phyloP scores from a whole-genome alignment of 148 eudicot species.

The Camellia lanceoleosa region DNA sequence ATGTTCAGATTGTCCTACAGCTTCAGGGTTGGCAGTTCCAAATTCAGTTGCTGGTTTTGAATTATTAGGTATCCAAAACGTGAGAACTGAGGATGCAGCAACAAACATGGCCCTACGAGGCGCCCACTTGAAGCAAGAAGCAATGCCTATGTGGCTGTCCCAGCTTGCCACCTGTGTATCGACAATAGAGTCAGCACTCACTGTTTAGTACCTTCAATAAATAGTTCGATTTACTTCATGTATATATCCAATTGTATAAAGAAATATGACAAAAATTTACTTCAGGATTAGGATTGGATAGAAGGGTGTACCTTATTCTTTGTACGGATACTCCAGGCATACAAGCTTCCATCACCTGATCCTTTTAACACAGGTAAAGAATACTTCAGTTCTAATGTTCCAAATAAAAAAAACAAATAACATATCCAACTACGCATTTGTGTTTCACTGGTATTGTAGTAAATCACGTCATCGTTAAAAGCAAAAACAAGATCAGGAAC shows the following conservation, averaged over 20 bases:
- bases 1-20: constrained; percentile 2
- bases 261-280: neutral
- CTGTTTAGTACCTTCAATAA: neutral
- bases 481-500: neutral
- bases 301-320: constrained; percentile 52
- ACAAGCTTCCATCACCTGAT: constrained; percentile 87
- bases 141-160: constrained; percentile 81
- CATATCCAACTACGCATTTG: neutral
- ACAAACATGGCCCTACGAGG: constrained; percentile 90
- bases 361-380: constrained; percentile 37
- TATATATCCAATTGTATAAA: neutral
- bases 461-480: neutral
- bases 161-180: constrained; percentile 60
- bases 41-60: constrained; percentile 29
- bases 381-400: constrained; percentile 3
- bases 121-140: constrained; percentile 92
- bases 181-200: neutral
- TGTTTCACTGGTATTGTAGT: too few species aligned
- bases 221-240: neutral
- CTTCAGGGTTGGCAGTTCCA: constrained; percentile 20
- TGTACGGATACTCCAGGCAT: constrained; percentile 69
- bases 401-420: neutral
- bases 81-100: constrained; percentile 88
- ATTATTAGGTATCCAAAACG: constrained; percentile 81
- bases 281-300: neutral